These are phyloP conservation scores for Nakaseomyces sp. DNA, from an alignment of 1,139 yeast genomes.

Conservation along the genomic window DNA sequence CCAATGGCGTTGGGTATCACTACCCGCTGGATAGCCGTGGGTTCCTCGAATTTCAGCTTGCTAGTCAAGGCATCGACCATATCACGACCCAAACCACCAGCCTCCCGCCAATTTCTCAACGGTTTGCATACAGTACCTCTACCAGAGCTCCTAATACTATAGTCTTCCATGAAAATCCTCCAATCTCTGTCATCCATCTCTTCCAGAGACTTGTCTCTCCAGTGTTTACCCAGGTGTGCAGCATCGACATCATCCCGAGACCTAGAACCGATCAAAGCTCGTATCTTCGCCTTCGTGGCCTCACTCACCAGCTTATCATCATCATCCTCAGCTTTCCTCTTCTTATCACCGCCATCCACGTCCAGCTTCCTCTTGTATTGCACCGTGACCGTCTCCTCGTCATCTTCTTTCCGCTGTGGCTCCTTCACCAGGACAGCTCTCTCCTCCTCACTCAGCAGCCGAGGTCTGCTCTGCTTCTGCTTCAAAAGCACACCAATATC, in stretches of 20 bases:
- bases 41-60: constrained; percentile 45
- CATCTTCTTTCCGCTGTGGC: constrained; percentile 10
- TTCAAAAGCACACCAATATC: constrained; percentile 12
- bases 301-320: constrained; percentile 37
- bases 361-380: constrained; percentile 2
- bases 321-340: constrained; percentile 9
- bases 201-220: constrained; percentile 57
- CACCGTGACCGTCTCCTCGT: background rate
- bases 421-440: constrained; percentile 4
- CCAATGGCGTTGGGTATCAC: constrained; percentile 64
- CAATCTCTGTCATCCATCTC: constrained; percentile 80
- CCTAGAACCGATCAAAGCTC: constrained; percentile 10
- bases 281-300: constrained; percentile 11
- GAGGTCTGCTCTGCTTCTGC: constrained; percentile 3
- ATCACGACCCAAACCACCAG: constrained; percentile 42
- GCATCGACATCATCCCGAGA: constrained; percentile 9
- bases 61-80: constrained; percentile 35
- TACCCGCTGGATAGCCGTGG: constrained; percentile 88
- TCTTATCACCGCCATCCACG: no score
- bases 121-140: constrained; percentile 42
- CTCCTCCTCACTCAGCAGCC: constrained; percentile 1
- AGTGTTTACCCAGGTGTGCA: constrained; percentile 38
- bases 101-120: constrained; percentile 59
- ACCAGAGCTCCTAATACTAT: constrained; percentile 55
- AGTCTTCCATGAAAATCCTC: constrained; percentile 81